Percentiles rank a stretch among this genome's conserved stretches.
Conservation (phyloP, 2,329 filamentous ascomycete genomes). For the Cytospora schulzeri region DNA sequence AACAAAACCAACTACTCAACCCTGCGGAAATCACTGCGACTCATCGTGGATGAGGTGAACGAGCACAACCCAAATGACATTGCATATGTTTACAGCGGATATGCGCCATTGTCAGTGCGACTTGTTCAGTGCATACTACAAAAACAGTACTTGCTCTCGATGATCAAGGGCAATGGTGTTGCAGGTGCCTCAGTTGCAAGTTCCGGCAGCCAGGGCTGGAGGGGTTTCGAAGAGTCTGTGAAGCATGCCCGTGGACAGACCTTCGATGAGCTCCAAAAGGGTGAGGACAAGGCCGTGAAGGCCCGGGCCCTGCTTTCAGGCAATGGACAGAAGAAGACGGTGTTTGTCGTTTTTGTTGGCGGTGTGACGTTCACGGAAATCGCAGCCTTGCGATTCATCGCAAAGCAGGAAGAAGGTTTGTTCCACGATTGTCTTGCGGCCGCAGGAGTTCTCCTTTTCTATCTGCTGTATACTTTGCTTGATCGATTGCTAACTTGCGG, state of each 20-base stretch:
- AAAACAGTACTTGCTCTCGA: constrained; percentile 77
- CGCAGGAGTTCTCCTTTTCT: neutral
- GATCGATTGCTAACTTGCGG: constrained; percentile 16
- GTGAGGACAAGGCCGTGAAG: constrained; percentile 88
- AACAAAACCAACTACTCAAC: constrained; percentile 89
- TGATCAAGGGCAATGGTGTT: constrained; percentile 64
- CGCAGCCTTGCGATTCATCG: constrained; percentile 88
- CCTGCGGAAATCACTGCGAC: constrained; percentile 79
- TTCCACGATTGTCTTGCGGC: constrained; percentile 3
- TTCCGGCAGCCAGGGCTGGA: constrained; percentile 77
- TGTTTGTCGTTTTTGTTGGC: constrained; percentile 97
- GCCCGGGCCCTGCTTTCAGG: constrained; percentile 82
- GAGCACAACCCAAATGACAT: constrained; percentile 93
- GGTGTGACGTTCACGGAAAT: constrained; percentile 97
- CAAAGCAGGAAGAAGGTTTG: constrained; percentile 75
- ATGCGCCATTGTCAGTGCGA: constrained; percentile 87
- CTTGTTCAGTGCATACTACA: constrained; percentile 92
- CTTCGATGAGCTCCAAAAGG: constrained; percentile 89
- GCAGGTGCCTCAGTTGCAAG: constrained; percentile 50
- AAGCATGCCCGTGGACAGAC: constrained; percentile 86
- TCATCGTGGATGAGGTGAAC: constrained; percentile 96
- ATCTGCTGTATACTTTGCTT: neutral
- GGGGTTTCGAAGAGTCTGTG: constrained; percentile 88
- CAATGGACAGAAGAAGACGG: constrained; percentile 74
- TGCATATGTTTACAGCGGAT: constrained; percentile 97